phyloP scores from a whole-genome alignment of 345 rosid species.

The Toxicodendron radicans region DNA sequence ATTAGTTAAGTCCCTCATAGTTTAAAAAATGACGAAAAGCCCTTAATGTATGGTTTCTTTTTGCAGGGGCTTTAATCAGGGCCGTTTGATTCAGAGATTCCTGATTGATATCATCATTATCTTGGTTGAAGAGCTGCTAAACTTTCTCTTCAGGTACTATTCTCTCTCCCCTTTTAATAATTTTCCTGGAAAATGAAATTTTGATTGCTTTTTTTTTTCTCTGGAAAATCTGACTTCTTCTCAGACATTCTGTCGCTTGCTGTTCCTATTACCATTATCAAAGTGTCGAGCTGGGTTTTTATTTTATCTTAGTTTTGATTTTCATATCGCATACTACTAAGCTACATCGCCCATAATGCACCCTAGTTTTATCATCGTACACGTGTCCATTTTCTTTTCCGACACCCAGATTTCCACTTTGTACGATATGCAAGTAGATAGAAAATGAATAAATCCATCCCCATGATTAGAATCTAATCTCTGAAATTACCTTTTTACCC shows the following conservation, averaged over 20 bases:
- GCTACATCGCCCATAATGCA: slow-evolving; percentile 9
- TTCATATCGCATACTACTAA: not conserved
- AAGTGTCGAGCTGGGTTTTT: slow-evolving; percentile 4
- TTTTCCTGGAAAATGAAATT: slow-evolving; percentile 13
- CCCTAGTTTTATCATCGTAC: slow-evolving; percentile 20
- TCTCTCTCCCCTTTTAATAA: not conserved
- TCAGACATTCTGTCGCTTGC: slow-evolving; percentile 40
- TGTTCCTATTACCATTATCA: slow-evolving; percentile 21
- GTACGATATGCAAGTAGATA: not conserved
- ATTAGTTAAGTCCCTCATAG: no score
- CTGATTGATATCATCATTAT: slow-evolving; percentile 1
- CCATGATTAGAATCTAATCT: not conserved
- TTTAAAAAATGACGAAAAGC: no score
- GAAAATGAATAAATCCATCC: not conserved
- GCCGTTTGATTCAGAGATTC: slow-evolving; percentile 25
- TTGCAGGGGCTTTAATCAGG: slow-evolving; percentile 12
- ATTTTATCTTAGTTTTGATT: not conserved
- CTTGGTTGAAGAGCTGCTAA: slow-evolving; percentile 24
- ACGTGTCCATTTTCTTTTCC: slow-evolving; percentile 8
- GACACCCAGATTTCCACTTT: not conserved
- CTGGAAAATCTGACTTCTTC: slow-evolving; percentile 26
- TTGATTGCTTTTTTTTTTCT: not conserved
- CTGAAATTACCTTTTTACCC: not conserved
- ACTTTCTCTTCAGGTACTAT: slow-evolving; percentile 25
- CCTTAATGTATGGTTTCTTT: not conserved